Conservation (phyloP, 345 rosid species). For the Cochlearia excelsa region DNA sequence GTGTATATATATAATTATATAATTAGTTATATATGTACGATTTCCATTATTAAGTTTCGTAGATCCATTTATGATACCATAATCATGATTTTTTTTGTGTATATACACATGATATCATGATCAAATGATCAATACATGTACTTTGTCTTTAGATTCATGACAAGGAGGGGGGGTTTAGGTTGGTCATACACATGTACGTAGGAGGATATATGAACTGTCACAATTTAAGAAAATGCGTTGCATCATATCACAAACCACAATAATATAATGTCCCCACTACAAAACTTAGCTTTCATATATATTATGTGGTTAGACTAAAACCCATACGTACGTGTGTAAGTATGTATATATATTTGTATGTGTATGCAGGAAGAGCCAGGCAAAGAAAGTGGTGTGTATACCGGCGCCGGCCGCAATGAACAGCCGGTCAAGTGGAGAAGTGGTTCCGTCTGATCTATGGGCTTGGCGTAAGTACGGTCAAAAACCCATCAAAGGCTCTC, state of each 20-base stretch:
- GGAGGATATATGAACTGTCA: slow-evolving; percentile 41
- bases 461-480: slow-evolving; percentile 58
- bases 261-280: slow-evolving; percentile 36
- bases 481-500: too few species aligned
- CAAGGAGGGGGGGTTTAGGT: slow-evolving; percentile 28
- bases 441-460: slow-evolving; percentile 94
- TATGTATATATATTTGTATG: neutral
- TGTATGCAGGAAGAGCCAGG: slow-evolving; percentile 61
- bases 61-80: too few species aligned
- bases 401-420: slow-evolving; percentile 76
- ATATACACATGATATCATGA: neutral
- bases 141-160: slow-evolving; percentile 6
- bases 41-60: too few species aligned
- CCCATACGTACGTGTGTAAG: slow-evolving; percentile 21
- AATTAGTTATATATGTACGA: too few species aligned
- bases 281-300: slow-evolving; percentile 30
- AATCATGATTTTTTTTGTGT: neutral
- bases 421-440: slow-evolving; percentile 71
- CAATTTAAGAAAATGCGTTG: slow-evolving; percentile 32
- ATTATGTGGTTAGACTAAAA: neutral
- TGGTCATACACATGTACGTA: slow-evolving; percentile 33
- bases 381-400: slow-evolving; percentile 74
- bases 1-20: too few species aligned
- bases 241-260: slow-evolving; percentile 30
- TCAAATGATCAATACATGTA: neutral